These are phyloP conservation scores for Ampelomyces quisqualis DNA, from an alignment of 2,329 filamentous ascomycete genomes.

Conservation along the genomic window DNA sequence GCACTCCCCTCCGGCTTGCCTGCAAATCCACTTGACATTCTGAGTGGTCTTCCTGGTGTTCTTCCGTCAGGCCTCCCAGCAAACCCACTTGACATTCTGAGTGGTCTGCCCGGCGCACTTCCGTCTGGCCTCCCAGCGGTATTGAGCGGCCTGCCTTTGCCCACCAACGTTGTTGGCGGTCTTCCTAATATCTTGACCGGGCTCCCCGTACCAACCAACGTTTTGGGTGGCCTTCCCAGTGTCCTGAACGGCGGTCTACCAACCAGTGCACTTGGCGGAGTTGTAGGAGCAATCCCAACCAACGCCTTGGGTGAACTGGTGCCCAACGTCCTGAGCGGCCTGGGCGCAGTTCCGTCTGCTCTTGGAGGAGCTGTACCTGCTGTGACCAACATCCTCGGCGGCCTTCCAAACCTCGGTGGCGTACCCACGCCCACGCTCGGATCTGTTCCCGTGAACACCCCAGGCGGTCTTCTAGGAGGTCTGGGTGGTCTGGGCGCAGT, in stretches of 20 bases:
- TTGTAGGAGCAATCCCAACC: background rate
- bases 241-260: background rate
- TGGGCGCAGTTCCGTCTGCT: background rate
- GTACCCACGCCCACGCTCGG: background rate
- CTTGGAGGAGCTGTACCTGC: background rate
- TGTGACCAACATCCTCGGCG: background rate
- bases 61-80: background rate
- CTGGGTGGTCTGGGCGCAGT: too few species aligned
- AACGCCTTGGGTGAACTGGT: too few species aligned
- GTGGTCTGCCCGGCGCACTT: background rate
- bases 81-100: background rate
- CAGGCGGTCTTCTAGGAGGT: background rate
- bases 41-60: background rate
- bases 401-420: background rate
- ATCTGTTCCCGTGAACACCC: background rate
- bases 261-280: background rate
- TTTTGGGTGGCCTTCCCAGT: background rate
- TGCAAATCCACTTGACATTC: background rate
- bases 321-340: too few species aligned
- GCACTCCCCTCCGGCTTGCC: background rate
- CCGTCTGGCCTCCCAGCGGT: background rate
- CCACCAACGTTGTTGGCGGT: background rate
- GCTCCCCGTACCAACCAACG: too few species aligned
- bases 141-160: background rate
- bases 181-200: background rate